Base-by-base conservation (phyloP, 345 rosid genomes). In the Trapa incisa region DNA sequence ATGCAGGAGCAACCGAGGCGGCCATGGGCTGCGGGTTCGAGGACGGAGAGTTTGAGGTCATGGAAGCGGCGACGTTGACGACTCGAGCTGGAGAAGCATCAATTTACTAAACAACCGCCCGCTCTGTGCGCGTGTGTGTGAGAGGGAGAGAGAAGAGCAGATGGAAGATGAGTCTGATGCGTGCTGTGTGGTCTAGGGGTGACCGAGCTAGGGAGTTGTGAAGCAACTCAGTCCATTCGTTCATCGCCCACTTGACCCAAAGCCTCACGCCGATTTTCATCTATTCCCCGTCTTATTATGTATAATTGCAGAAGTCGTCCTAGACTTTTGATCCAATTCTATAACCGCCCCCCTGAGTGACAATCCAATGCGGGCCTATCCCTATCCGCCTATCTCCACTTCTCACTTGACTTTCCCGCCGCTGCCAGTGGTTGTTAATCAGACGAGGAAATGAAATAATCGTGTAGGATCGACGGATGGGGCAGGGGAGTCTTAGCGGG, bases 11-110 rank as follows among this genome's bases (percentile, higher is more conserved):
- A 35, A 83, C 57, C 37, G 82, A 70, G 38, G 80, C 67, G 73
- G 76, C 80, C 45, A 80, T 66, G n/a, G 75, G 72, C 16, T 75
- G 85, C 38, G 76, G 73, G 6, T 73, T 75, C 65, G 84, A 73
- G 32, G 90, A 71, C 4, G 48, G 48, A 45, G 85, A 65, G 66
- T 61, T 85, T 75, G 67, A 32, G 70, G 66, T 80, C 79, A 79
- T 75, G 29, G 72, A 37, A 10, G 12, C 12, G 54, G 17, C 53
- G 53, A 70, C 54, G 43, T 53, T 29, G 33, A 71, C 61, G 54
- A 68, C 38, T 12, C 64, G 9, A 45, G 48, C 48, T 45, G 48
- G 64, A 60, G 73, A 75, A 47, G 35, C 17, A 36, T 66, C 16
- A 32, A 11, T 11, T 45, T 45, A 45, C 48, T 43, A 0, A 17